phyloP scores from a whole-genome alignment of 106 monocot species.

The Dendrobium huoshanense region DNA sequence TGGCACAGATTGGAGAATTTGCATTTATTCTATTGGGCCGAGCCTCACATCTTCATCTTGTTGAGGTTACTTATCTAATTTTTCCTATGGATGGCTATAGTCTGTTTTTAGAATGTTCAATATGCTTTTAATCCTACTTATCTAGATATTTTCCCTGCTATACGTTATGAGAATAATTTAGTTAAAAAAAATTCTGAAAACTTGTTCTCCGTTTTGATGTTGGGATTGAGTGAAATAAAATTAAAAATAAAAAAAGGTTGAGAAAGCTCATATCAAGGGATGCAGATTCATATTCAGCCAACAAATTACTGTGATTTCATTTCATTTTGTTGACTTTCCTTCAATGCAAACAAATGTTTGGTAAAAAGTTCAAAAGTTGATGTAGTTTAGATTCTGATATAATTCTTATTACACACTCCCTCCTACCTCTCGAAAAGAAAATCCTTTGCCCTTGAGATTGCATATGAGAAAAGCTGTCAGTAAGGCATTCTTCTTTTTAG shows the following conservation, averaged over 20 bases:
- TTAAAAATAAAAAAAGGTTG: not conserved
- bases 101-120: not conserved
- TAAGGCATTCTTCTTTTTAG: not conserved
- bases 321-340: not conserved
- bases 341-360: not conserved
- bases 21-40: conserved; percentile 95
- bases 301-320: not conserved
- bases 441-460: not conserved
- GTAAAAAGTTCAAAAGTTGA: not conserved
- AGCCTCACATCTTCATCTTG: conserved; percentile 96
- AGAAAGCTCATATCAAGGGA: not conserved
- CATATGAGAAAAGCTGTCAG: not conserved
- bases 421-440: not conserved
- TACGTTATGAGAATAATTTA: not conserved
- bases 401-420: not conserved
- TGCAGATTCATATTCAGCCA: not conserved
- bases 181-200: not conserved
- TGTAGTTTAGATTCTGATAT: not conserved
- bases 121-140: not conserved
- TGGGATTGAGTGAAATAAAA: not conserved
- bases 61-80: conserved; percentile 44
- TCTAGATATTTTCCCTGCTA: not conserved
- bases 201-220: not conserved
- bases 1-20: conserved; percentile 98
- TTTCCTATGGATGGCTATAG: not conserved